A percentile compares a stretch with the other conserved stretches of the same genome.
phyloP scores from a whole-genome alignment of 495 filamentous ascomycete genomes.

The Podospora fimiseda region DNA sequence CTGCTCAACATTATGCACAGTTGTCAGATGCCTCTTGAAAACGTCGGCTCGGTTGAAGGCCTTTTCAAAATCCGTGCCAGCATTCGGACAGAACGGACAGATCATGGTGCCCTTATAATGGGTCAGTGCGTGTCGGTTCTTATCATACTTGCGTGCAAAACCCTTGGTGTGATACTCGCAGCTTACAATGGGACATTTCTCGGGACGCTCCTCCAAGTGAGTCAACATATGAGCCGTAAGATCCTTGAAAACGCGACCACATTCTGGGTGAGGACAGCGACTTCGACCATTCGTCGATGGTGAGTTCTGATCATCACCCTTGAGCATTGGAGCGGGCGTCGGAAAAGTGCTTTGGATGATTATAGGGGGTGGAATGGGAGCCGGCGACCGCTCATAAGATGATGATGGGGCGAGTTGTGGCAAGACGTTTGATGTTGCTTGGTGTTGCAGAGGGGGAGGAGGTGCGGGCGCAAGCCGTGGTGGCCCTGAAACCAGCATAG shows the following conservation, averaged over 20 bases:
- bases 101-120: conserved; percentile 99
- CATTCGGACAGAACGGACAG: conserved; percentile 92
- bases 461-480: conserved; percentile 40
- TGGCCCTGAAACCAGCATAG: conserved; percentile 28
- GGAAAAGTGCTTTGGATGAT: conserved; percentile 32
- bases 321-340: conserved; percentile 32
- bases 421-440: conserved; percentile 26
- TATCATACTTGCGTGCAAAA: conserved; percentile 97
- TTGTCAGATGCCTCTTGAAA: conserved; percentile 94
- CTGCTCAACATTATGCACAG: conserved; percentile 92
- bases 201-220: conserved; percentile 85
- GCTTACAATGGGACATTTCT: conserved; percentile 90
- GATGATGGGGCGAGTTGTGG: conserved; percentile 26
- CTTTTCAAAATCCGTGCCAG: conserved; percentile 89
- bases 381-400: conserved; percentile 19
- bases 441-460: conserved; percentile 48
- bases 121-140: conserved; percentile 95
- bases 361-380: conserved; percentile 17
- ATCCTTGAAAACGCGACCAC: conserved; percentile 88
- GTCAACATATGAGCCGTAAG: conserved; percentile 95
- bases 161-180: conserved; percentile 96
- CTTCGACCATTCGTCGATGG: conserved; percentile 33
- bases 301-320: conserved; percentile 53
- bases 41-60: conserved; percentile 98
- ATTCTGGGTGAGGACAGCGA: conserved; percentile 76